Conservation (phyloP, 116 monocot genomes). For the Dioscorea cayenensis region DNA sequence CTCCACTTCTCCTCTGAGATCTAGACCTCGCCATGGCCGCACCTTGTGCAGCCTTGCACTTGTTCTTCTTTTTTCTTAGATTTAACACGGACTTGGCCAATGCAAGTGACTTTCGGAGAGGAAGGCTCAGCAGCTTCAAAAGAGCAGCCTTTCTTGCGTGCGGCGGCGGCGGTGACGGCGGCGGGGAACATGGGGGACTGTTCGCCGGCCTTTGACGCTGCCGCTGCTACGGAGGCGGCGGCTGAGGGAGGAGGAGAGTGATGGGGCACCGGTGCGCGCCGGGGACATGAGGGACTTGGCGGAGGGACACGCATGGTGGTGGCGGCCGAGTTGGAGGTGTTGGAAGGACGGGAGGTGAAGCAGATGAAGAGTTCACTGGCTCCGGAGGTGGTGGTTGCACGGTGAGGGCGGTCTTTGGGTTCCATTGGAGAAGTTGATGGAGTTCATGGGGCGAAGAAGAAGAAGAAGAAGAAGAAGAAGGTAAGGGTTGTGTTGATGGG, state of each 20-base stretch:
- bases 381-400: neutral
- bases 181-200: constrained; percentile 81
- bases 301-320: constrained; percentile 37
- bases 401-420: neutral
- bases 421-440: neutral
- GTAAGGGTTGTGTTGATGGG: too few relatives aligned
- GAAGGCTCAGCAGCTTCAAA: constrained; percentile 83
- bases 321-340: constrained; percentile 25
- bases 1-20: constrained; percentile 24
- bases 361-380: constrained; percentile 77
- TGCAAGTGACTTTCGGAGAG: constrained; percentile 97
- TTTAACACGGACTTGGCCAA: constrained; percentile 87
- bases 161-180: constrained; percentile 9
- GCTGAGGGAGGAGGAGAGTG: constrained; percentile 64
- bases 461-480: too few relatives aligned
- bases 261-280: constrained; percentile 28
- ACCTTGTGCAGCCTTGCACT: constrained; percentile 8
- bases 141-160: constrained; percentile 36
- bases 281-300: constrained; percentile 59
- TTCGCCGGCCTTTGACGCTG: constrained; percentile 63
- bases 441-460: too few relatives aligned
- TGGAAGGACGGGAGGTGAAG: constrained; percentile 66
- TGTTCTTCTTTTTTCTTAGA: constrained; percentile 48
- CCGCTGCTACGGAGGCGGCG: constrained; percentile 67
- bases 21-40: constrained; percentile 26